Base-by-base conservation (phyloP, 1,284 basidiomycete genomes). In the Crepidotus sp. region DNA sequence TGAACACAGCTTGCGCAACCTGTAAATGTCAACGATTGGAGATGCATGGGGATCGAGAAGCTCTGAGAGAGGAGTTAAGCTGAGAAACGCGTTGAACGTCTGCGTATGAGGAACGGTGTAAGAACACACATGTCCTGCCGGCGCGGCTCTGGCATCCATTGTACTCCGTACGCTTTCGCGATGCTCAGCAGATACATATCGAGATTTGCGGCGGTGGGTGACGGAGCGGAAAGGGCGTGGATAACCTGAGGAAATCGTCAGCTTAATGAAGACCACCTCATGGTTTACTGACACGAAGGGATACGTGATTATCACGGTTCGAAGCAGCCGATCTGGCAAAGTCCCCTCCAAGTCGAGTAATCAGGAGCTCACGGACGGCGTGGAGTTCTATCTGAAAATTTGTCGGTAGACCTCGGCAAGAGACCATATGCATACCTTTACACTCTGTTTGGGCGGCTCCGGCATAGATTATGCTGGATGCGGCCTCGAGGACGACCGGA, bases 391-490 rank as follows among this genome's bases (percentile, higher is more conserved):
- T 48, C 5, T 45, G 41, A 42, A 27, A 33, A 41, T 46, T 14
- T 46, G 40, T 19, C 24, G 18, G 26, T 44, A 33, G 9, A 25
- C 27, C 26, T 14, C 7, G 7, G n/a, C 17, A 11, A 17, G 33
- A 9, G 19, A 24, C n/a, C n/a, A 21, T 11, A 2, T 4, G 15
- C 14, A 24, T 38, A 80, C 83, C 83, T 73, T 70, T 77, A 5
- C 67, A 75, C 29, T 76, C 73, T 4, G 71, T 61, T 36, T 71
- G 68, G 15, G 74, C 70, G 2, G 74, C 70, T 3, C 47, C 50
- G 11, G 80, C 74, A 53, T 71, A 77, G 44, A 85, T 76, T 47
- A 86, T 71, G 44, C 71, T 82, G 4, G 78, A 76, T 15, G 73
- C 73, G 21, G 83, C 81, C 59, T 85, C 82, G 14, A 74, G 56